phyloP scores from a whole-genome alignment of 2,329 filamentous ascomycete species.

The Fusarium circinatum region DNA sequence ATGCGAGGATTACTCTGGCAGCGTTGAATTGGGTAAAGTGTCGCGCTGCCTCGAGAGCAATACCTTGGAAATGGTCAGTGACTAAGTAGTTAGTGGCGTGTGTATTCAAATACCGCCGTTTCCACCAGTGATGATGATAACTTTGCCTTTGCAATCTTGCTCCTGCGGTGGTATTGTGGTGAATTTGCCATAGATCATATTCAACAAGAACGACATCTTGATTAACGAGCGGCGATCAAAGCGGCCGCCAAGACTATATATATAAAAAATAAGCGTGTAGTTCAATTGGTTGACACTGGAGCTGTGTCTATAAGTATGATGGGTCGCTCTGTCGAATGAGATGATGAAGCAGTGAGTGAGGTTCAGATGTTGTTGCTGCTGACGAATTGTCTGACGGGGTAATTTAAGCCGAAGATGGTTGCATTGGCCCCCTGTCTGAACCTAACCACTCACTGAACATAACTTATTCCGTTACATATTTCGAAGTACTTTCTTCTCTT shows the following conservation, averaged over 20 bases:
- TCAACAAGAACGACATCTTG: constrained; percentile 10
- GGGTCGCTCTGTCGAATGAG: not conserved
- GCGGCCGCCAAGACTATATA: not conserved
- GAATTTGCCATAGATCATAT: constrained; percentile 28
- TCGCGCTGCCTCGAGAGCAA: constrained; percentile 55
- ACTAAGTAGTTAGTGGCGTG: too few species aligned
- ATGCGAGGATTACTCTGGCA: constrained; percentile 55
- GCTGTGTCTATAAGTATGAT: not conserved
- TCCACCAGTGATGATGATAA: constrained; percentile 56
- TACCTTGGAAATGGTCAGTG: constrained; percentile 38
- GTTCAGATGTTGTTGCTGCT: not conserved
- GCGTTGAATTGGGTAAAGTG: constrained; percentile 54
- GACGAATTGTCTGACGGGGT: not conserved
- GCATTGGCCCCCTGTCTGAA: not conserved
- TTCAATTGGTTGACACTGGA: not conserved
- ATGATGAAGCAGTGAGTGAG: not conserved
- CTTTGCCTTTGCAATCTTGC: constrained; percentile 49
- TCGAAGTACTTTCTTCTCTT: not conserved
- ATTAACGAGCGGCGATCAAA: not conserved
- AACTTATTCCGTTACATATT: not conserved
- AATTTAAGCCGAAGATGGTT: not conserved
- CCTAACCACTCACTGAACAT: not conserved
- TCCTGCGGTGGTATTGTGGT: constrained; percentile 45
- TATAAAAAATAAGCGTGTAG: not conserved
- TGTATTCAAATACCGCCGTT: constrained; percentile 45